Conservation (phyloP, 257 asterid species). For the Craterostigma plantagineum region DNA sequence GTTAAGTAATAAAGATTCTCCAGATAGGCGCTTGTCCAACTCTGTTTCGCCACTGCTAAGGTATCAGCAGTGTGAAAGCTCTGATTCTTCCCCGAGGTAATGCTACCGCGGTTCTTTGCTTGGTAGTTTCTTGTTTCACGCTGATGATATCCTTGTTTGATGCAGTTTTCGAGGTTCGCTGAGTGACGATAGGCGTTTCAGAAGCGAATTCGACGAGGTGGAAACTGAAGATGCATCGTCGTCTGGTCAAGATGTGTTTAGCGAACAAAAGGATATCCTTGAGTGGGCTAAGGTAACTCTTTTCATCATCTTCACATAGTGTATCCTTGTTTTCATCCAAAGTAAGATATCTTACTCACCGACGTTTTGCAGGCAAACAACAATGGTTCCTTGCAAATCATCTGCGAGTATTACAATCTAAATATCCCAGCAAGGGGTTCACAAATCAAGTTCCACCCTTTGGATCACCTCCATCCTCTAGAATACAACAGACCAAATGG, state of each 20-base stretch:
- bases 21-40: conserved; percentile 31
- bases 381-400: conserved; percentile 73
- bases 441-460: conserved; percentile 61
- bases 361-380: conserved; percentile 41
- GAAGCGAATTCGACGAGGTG: conserved; percentile 60
- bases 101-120: too few relatives aligned
- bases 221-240: conserved; percentile 83
- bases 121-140: too few relatives aligned
- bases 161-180: too few relatives aligned
- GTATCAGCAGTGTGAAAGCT: conserved; percentile 63
- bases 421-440: conserved; percentile 67
- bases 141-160: too few relatives aligned
- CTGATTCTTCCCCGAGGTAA: conserved; percentile 83
- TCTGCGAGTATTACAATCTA: conserved; percentile 62
- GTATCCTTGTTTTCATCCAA: too few relatives aligned
- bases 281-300: conserved; percentile 85
- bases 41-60: conserved; percentile 42
- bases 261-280: conserved; percentile 57
- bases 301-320: too few relatives aligned
- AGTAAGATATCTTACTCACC: too few relatives aligned
- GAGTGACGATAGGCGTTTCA: too few relatives aligned
- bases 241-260: conserved; percentile 72
- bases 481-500: conserved; percentile 80
- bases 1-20: too few relatives aligned
- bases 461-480: conserved; percentile 86